Percentiles rank a stretch among this genome's conserved stretches.
These are phyloP conservation scores for Sapria himalayana DNA, from an alignment of 345 rosid species.

Conservation along the genomic window DNA sequence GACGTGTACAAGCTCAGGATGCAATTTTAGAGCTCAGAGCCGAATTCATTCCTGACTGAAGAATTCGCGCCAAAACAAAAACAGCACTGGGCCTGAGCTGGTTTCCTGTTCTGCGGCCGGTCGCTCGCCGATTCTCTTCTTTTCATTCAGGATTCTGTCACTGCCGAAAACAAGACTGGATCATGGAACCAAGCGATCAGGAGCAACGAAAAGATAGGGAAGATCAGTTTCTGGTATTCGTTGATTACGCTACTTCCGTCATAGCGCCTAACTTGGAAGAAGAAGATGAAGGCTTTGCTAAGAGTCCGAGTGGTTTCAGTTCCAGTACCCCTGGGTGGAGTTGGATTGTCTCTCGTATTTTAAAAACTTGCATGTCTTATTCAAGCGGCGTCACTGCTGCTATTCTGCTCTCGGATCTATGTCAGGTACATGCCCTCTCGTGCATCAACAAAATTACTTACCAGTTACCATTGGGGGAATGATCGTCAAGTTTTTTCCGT, in stretches of 20 bases:
- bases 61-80: too few species aligned
- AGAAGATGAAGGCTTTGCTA: constrained; percentile 3
- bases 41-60: too few species aligned
- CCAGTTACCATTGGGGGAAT: too few species aligned
- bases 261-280: constrained; percentile 25
- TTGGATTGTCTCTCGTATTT: constrained; percentile 58
- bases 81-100: too few species aligned
- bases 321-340: constrained; percentile 50
- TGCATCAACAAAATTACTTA: too few species aligned
- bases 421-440: constrained; percentile 25
- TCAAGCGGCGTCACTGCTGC: constrained; percentile 89
- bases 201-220: constrained; percentile 9
- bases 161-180: constrained; percentile 8
- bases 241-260: constrained; percentile 46
- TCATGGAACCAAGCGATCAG: constrained; percentile 20
- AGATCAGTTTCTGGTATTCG: constrained; percentile 55
- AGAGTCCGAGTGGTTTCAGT: constrained; percentile 9
- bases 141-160: too few species aligned
- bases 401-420: constrained; percentile 65
- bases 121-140: too few species aligned
- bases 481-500: too few species aligned
- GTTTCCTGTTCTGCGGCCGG: too few species aligned
- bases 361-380: constrained; percentile 58
- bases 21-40: too few species aligned
- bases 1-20: too few species aligned